Evolutionary conservation across 179 eudicot species (phyloP).

Genomic region (Vitellaria paradoxa): DNA sequence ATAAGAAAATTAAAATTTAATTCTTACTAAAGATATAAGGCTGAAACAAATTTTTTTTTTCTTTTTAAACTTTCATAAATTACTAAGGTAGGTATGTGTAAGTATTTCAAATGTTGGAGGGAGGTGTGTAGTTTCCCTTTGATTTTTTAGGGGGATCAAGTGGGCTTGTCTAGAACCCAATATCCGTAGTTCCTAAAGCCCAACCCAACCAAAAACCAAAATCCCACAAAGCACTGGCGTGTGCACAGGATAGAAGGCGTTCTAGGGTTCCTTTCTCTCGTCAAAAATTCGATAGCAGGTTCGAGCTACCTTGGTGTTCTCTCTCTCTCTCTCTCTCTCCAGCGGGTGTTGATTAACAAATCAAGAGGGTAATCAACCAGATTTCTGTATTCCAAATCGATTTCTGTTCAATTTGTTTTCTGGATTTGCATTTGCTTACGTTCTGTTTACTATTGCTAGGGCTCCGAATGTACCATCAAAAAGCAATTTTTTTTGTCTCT

Average conservation of each 20-base stretch:
- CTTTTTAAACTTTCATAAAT: too few relatives aligned
- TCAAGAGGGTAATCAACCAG: background rate
- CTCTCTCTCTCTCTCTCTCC: background rate
- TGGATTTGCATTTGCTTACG: background rate
- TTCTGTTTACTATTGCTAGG: background rate
- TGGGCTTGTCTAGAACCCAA: too few relatives aligned
- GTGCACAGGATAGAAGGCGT: background rate
- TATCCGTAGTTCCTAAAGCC: too few relatives aligned
- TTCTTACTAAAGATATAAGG: too few relatives aligned
- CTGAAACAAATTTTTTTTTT: too few relatives aligned
- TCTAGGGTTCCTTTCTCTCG: constrained; percentile 6
- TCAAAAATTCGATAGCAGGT: background rate
- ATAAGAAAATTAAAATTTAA: too few relatives aligned
- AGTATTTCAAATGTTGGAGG: too few relatives aligned
- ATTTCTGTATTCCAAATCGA: background rate
- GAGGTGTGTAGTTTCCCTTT: too few relatives aligned
- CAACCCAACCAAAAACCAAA: background rate
- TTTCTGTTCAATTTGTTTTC: background rate
- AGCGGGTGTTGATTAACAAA: background rate
- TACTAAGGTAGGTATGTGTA: too few relatives aligned
- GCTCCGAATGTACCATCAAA: background rate
- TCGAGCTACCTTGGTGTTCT: background rate
- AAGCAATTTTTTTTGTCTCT: background rate
- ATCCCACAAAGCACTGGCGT: background rate
- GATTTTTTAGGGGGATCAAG: too few relatives aligned